Percentiles rank a stretch among this genome's conserved stretches.
These are phyloP conservation scores for Lophiotrema nucula DNA, from an alignment of 495 filamentous ascomycete genomes.

Conservation along the genomic window DNA sequence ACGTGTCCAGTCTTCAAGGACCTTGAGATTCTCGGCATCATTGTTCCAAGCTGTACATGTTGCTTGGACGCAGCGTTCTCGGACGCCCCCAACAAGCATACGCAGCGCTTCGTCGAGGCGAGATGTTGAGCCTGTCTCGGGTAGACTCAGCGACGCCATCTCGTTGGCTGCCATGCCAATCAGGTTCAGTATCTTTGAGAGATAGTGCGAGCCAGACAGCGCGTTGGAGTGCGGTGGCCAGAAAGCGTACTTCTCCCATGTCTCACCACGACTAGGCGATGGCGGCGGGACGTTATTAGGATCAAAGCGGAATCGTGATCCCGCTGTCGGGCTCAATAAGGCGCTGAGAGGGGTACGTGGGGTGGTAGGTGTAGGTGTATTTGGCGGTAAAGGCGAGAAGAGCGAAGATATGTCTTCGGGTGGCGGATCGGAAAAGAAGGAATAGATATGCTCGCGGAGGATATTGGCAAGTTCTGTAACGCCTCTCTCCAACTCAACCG, in stretches of 20 bases:
- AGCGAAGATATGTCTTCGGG: conserved; percentile 85
- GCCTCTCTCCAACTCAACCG: conserved; percentile 71
- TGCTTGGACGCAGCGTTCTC: conserved; percentile 78
- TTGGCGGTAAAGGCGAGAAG: conserved; percentile 68
- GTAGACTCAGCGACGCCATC: conserved; percentile 70
- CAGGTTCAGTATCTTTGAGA: conserved; percentile 73
- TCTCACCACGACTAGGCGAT: conserved; percentile 69
- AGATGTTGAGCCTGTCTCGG: conserved; percentile 51
- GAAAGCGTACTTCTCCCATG: conserved; percentile 94
- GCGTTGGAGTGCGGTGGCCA: conserved; percentile 94
- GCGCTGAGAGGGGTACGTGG: conserved; percentile 49
- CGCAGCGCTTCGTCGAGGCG: conserved; percentile 48
- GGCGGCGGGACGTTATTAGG: conserved; percentile 73
- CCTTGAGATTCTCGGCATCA: conserved; percentile 84
- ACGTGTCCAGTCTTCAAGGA: conserved; percentile 88
- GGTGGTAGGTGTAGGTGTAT: conserved; percentile 71
- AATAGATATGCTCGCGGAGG: conserved; percentile 71
- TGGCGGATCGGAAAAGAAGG: conserved; percentile 86
- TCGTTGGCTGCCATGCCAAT: conserved; percentile 83
- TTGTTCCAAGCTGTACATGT: conserved; percentile 82
- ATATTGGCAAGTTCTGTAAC: conserved; percentile 75
- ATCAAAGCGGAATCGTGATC: conserved; percentile 76
- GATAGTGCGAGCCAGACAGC: conserved; percentile 80
- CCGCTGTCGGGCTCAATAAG: conserved; percentile 41
- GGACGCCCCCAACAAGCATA: conserved; percentile 67